Percentiles rank a stretch among this genome's conserved stretches.
Evolutionary conservation across 23 red algal species (phyloP).

Genomic region (Gracilaria gracilis): DNA sequence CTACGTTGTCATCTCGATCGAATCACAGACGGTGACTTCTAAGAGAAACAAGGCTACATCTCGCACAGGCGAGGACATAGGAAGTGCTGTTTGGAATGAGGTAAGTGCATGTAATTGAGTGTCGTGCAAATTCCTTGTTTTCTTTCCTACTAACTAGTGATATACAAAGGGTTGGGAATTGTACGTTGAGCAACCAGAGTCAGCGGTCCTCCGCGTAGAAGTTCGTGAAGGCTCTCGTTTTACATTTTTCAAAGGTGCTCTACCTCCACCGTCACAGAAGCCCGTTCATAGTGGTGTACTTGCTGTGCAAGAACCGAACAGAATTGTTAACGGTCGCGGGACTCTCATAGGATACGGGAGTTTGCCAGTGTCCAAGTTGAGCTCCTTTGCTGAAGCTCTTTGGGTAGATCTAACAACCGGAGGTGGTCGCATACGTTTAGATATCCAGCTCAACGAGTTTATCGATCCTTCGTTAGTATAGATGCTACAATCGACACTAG

Average conservation of each 20-base stretch:
- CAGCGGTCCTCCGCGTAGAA: constrained; percentile 47
- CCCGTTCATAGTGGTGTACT: constrained; percentile 22
- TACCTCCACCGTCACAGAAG: neutral
- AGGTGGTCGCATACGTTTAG: constrained; percentile 57
- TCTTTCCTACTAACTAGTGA: neutral
- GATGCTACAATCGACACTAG: neutral
- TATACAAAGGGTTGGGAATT: constrained; percentile 55
- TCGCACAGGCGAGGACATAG: constrained; percentile 21
- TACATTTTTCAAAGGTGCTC: constrained; percentile 20
- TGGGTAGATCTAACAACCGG: constrained; percentile 60
- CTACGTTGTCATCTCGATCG: constrained; percentile 56
- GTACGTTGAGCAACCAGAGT: constrained; percentile 55
- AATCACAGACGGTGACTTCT: constrained; percentile 44
- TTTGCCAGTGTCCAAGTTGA: constrained; percentile 3
- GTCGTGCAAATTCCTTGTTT: too few relatives aligned
- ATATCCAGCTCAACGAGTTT: constrained; percentile 59
- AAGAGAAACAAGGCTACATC: constrained; percentile 58
- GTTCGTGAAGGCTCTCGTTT: constrained; percentile 58
- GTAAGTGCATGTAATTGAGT: constrained; percentile 27
- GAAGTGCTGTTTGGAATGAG: constrained; percentile 72
- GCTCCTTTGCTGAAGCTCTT: constrained; percentile 10
- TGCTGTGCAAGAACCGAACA: neutral
- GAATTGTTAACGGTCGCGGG: constrained; percentile 2
- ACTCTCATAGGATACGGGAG: constrained; percentile 42
- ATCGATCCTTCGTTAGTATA: constrained; percentile 53